Percentiles rank a stretch among this genome's conserved stretches.
Evolutionary conservation across 441 rosid genomes (phyloP).

Genomic region (Erodium texanum): DNA sequence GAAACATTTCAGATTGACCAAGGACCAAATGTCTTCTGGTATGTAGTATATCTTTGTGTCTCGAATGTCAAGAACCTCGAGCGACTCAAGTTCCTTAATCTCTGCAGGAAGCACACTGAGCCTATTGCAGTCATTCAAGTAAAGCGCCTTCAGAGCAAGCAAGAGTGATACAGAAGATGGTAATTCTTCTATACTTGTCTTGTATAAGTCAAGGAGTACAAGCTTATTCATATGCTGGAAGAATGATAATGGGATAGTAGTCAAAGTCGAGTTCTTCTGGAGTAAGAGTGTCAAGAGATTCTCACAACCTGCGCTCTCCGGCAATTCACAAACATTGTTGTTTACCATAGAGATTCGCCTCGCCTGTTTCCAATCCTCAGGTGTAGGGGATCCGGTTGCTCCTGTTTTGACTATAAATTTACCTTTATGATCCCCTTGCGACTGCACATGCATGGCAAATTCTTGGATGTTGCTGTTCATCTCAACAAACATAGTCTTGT

Average conservation of each 20-base stretch:
- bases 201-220: not conserved
- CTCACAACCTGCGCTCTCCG: not conserved
- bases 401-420: not conserved
- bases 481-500: not conserved
- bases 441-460: not conserved
- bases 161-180: not conserved
- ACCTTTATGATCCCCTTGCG: not conserved
- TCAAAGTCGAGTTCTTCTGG: not conserved
- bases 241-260: not conserved
- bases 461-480: not conserved
- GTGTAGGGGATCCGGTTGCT: not conserved
- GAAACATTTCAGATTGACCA: not conserved
- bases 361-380: not conserved
- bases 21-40: not conserved
- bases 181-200: not conserved
- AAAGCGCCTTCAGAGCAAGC: not conserved
- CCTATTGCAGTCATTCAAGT: not conserved
- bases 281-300: slow-evolving; percentile 1
- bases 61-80: not conserved
- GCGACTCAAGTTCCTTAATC: not conserved
- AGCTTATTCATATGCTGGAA: not conserved
- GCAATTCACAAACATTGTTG: not conserved
- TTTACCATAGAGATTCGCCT: not conserved
- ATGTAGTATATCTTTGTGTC: not conserved
- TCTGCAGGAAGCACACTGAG: not conserved